These are phyloP conservation scores for Penicillium sp. DNA, from an alignment of 2,329 filamentous ascomycete genomes.

Conservation along the genomic window DNA sequence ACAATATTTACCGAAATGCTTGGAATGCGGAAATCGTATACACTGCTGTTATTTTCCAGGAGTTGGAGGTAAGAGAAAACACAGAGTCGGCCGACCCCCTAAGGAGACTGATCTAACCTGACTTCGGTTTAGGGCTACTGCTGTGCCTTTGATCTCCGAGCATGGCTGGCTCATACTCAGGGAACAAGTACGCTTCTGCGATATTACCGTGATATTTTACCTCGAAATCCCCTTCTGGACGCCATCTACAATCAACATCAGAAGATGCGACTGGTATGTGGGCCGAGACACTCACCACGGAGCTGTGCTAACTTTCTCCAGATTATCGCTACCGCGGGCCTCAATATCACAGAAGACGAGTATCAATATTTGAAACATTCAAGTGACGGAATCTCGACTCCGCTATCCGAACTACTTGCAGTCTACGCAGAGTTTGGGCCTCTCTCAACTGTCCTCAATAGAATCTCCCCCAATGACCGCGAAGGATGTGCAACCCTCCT, in stretches of 20 bases:
- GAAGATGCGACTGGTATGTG: constrained; percentile 6
- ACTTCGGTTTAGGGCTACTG: neutral
- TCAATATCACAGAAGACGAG: constrained; percentile 5
- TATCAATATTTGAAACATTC: neutral
- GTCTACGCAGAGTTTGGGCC: constrained; percentile 6
- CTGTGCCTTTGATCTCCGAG: constrained; percentile 4
- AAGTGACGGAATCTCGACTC: neutral
- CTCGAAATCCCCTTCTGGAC: constrained; percentile 4
- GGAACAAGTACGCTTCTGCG: constrained; percentile 4
- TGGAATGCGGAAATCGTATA: constrained; percentile 7
- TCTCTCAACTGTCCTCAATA: neutral
- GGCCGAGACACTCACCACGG: neutral
- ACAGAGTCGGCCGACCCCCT: neutral
- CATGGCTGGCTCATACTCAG: constrained; percentile 7
- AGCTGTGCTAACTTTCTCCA: neutral
- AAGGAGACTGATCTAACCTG: neutral
- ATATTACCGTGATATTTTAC: neutral
- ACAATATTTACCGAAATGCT: constrained; percentile 1
- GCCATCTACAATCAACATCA: constrained; percentile 8
- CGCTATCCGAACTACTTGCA: constrained; percentile 4
- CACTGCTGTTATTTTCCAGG: constrained; percentile 10
- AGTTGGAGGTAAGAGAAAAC: constrained; percentile 3
- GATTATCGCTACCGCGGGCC: neutral
- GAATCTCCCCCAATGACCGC: neutral
- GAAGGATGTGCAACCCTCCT: neutral